Evolutionary conservation across 1,284 basidiomycete species (phyloP).

Genomic region (Heterobasidion occidentale): DNA sequence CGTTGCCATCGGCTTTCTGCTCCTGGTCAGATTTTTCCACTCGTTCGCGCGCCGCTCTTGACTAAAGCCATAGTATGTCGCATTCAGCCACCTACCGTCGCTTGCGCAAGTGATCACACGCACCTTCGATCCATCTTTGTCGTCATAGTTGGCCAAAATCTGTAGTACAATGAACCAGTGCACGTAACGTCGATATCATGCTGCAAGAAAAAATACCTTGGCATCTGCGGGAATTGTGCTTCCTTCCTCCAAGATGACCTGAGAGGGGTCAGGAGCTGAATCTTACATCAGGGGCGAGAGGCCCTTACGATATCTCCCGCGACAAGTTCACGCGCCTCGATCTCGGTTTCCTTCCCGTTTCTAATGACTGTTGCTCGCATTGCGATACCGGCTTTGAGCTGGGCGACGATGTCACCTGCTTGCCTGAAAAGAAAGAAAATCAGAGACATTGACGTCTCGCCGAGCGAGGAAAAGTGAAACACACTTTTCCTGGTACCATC

Average conservation of each 20-base stretch:
- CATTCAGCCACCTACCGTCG: neutral
- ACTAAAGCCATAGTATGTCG: neutral
- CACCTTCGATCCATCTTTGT: slow-evolving; percentile 29
- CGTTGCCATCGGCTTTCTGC: slow-evolving; percentile 4
- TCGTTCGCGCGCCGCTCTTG: neutral
- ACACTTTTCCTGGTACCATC: slow-evolving; percentile 51
- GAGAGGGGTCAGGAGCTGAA: no score
- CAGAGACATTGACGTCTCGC: neutral
- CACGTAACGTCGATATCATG: neutral
- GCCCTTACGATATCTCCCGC: slow-evolving; percentile 36
- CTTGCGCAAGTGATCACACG: neutral
- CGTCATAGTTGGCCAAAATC: slow-evolving; percentile 36
- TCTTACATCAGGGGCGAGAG: neutral
- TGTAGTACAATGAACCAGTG: slow-evolving; percentile 22
- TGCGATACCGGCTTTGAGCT: slow-evolving; percentile 48
- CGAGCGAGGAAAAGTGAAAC: neutral
- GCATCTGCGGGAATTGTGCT: slow-evolving; percentile 44
- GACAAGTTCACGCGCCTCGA: slow-evolving; percentile 46
- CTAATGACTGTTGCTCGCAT: slow-evolving; percentile 35
- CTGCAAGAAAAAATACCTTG: slow-evolving; percentile 17
- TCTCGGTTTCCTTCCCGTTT: slow-evolving; percentile 36
- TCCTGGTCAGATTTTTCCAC: neutral
- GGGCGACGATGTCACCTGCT: slow-evolving; percentile 40
- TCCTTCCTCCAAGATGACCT: slow-evolving; percentile 34
- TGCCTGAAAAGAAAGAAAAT: slow-evolving; percentile 8